Conservation (phyloP, 2,329 filamentous ascomycete species). For the Pezicula rhizophila region DNA sequence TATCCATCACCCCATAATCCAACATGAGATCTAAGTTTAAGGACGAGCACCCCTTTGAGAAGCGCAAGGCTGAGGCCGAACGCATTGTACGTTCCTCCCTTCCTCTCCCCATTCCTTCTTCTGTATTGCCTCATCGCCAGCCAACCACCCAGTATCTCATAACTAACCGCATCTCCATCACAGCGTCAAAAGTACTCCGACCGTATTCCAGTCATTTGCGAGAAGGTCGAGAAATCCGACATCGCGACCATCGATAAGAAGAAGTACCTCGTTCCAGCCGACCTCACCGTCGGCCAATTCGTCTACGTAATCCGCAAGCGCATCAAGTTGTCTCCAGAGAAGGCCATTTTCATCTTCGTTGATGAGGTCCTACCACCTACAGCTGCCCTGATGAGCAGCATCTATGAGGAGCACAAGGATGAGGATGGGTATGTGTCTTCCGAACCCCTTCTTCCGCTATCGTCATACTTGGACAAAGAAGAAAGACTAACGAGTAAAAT, state of each 20-base stretch:
- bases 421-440: conserved; percentile 51
- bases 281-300: conserved; percentile 97
- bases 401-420: conserved; percentile 98
- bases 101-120: conserved; percentile 1
- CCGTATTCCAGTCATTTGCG: conserved; percentile 98
- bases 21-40: conserved; percentile 99
- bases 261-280: conserved; percentile 97
- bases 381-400: conserved; percentile 96
- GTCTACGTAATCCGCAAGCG: conserved; percentile 99
- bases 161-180: conserved; percentile 5
- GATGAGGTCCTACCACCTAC: conserved; percentile 96
- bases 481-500: neutral
- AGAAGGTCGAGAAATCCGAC: conserved; percentile 98
- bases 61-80: conserved; percentile 99
- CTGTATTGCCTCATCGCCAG: conserved; percentile 4
- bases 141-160: conserved; percentile 1
- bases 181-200: conserved; percentile 93
- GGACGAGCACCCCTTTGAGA: conserved; percentile 99
- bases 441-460: conserved; percentile 1
- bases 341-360: conserved; percentile 99
- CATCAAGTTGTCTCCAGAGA: conserved; percentile 98
- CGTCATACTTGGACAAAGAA: neutral
- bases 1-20: conserved; percentile 30
- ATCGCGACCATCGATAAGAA: conserved; percentile 99
- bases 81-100: conserved; percentile 39